These are phyloP conservation scores for Umbelopsis sp. DNA, from an alignment of 371 early-diverging fungal genomes.

Conservation along the genomic window DNA sequence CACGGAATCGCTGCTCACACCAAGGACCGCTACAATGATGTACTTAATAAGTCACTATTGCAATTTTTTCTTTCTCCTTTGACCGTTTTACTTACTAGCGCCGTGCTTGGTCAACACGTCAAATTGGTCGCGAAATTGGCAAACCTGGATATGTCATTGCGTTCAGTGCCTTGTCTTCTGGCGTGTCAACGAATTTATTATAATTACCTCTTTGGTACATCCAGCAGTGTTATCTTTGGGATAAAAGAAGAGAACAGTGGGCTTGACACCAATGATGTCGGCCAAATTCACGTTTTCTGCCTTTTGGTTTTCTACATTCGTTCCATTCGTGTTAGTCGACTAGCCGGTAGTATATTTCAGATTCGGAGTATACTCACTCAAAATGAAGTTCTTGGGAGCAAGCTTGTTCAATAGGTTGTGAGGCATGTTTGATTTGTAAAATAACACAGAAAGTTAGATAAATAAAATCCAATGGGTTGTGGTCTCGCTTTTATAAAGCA, in stretches of 20 bases:
- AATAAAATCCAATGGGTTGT: not conserved
- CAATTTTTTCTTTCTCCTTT: not conserved
- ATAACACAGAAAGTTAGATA: too few relatives aligned
- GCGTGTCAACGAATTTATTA: not conserved
- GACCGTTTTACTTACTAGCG: not conserved
- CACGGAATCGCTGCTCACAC: slow-evolving; percentile 33
- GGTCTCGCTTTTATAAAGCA: too few relatives aligned
- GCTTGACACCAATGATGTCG: slow-evolving; percentile 27
- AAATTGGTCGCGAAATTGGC: slow-evolving; percentile 30
- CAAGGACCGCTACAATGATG: slow-evolving; percentile 29
- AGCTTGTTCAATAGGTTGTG: slow-evolving; percentile 34
- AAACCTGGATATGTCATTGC: slow-evolving; percentile 22
- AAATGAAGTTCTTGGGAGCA: slow-evolving; percentile 30
- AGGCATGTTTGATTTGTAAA: not conserved
- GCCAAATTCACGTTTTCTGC: slow-evolving; percentile 29
- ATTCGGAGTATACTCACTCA: slow-evolving; percentile 4
- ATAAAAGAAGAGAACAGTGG: slow-evolving; percentile 41
- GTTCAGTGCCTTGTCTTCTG: not conserved
- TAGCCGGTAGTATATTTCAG: too few relatives aligned
- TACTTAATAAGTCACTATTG: slow-evolving; percentile 18
- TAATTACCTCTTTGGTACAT: slow-evolving; percentile 38
- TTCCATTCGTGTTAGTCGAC: not conserved
- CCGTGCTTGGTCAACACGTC: slow-evolving; percentile 25
- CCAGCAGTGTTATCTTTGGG: slow-evolving; percentile 37
- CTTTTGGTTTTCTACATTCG: slow-evolving; percentile 31